A percentile compares a stretch with the other conserved stretches of the same genome.
phyloP scores from a whole-genome alignment of 169 alveolate species.

The Plasmodium gaboni region DNA sequence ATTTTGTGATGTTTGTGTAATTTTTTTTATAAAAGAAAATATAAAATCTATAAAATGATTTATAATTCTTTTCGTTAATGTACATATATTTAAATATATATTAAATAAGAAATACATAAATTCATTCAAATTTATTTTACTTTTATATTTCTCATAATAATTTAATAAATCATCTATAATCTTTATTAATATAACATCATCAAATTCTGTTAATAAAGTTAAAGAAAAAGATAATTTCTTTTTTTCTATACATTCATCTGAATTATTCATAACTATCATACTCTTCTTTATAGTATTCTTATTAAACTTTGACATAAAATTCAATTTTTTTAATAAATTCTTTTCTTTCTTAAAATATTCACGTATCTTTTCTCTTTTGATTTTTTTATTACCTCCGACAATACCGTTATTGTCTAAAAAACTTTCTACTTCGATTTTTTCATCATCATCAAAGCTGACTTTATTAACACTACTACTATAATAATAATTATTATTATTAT shows the following conservation, averaged over 20 bases:
- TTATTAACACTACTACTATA: not conserved
- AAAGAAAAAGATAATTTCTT: slow-evolving; percentile 38
- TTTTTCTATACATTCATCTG: slow-evolving; percentile 58
- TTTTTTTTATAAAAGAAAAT: slow-evolving; percentile 52
- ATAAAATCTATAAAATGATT: slow-evolving; percentile 57
- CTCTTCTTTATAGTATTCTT: slow-evolving; percentile 51
- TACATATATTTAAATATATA: slow-evolving; percentile 64
- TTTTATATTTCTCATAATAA: slow-evolving; percentile 68
- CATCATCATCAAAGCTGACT: slow-evolving; percentile 5
- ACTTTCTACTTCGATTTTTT: slow-evolving; percentile 1
- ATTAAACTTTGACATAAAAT: slow-evolving; percentile 11
- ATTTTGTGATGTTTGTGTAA: slow-evolving; percentile 57
- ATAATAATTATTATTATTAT: not conserved
- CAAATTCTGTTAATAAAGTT: slow-evolving; percentile 48
- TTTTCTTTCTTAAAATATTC: slow-evolving; percentile 65
- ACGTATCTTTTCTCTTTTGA: slow-evolving; percentile 16
- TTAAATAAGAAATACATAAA: slow-evolving; percentile 65
- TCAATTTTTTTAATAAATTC: slow-evolving; percentile 44
- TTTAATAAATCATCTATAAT: slow-evolving; percentile 67
- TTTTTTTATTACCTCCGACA: not conserved
- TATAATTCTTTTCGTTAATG: slow-evolving; percentile 29
- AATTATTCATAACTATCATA: slow-evolving; percentile 44
- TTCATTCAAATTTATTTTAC: slow-evolving; percentile 63
- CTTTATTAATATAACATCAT: slow-evolving; percentile 54
- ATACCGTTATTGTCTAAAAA: not conserved